Conservation (phyloP, 1,284 basidiomycete genomes). For the Cryptococcus sp. region DNA sequence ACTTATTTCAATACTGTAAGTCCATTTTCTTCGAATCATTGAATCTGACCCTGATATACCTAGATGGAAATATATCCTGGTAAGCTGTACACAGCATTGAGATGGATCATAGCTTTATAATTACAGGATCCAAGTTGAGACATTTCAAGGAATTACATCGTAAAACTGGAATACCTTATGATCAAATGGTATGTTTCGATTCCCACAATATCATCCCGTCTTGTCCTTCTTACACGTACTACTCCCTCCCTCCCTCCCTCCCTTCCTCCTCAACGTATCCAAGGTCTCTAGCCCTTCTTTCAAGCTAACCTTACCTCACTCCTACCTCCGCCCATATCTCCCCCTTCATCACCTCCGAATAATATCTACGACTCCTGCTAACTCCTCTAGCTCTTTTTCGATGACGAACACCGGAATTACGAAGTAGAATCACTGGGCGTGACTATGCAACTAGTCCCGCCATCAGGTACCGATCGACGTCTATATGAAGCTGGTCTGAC, state of each 20-base stretch:
- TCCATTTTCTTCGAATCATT: not conserved
- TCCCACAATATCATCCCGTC: no score
- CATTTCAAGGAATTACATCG: constrained; percentile 74
- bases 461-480: constrained; percentile 28
- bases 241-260: no score
- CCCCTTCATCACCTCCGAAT: not conserved
- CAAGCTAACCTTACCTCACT: not conserved
- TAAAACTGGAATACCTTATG: constrained; percentile 73
- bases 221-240: no score
- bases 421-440: constrained; percentile 73
- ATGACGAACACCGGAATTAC: constrained; percentile 70
- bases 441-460: constrained; percentile 55
- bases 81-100: constrained; percentile 18
- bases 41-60: not conserved
- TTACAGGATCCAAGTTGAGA: constrained; percentile 66
- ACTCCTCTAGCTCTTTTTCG: constrained; percentile 63
- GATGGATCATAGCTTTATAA: no score
- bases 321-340: not conserved
- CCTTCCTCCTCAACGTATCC: constrained; percentile 5
- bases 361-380: constrained; percentile 3
- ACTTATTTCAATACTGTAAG: constrained; percentile 61
- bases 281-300: not conserved
- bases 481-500: constrained; percentile 28
- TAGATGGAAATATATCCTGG: constrained; percentile 78
- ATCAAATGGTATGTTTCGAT: constrained; percentile 64